Base-by-base conservation (phyloP, 352 stramenopile genomes). In the Aphanomyces stellatus region DNA sequence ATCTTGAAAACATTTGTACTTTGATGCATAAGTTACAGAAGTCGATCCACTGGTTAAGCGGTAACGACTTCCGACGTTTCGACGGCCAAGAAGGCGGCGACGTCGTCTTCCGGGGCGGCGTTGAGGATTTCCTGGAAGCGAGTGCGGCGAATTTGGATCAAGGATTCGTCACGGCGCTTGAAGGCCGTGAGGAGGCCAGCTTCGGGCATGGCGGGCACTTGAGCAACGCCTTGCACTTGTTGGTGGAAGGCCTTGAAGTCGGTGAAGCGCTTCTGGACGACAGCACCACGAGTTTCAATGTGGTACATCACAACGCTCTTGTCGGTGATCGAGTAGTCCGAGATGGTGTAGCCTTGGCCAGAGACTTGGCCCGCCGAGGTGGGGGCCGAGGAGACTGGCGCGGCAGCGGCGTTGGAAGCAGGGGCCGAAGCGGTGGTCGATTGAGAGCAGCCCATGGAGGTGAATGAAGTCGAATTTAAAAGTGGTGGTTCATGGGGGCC, bases 251-350 rank as follows among this genome's bases (percentile, higher is more conserved):
- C 35, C 28, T 65, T 65, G 43, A 55, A 55, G 11, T 55, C 40
- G 31, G n/a, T 63, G 41, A 51, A 63, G 28, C 55, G 55, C 5
- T 63, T 63, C 35, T 51, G 22, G 41, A 24, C 55, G n/a, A 63
- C 31, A 19, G 51, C 31, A 22, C 28, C 34, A 19, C 51, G 19
- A 7, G 34, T 34, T n/a, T 88, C 74, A 30, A 93, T 60, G 11
- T 75, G 66, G 81, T 93, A 93, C 53, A 79, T 88, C 2, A 91
- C 85, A 6, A 90, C 72, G 28, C 83, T 81, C 2, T 76, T 48
- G 10, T 86, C 79, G 19, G 80, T 76, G 74, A 93, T 84, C 31
- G 77, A 82, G 61, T 85, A 70, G 57, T 77, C 80, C 46, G 43
- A 88, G 63, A 90, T 59, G 51, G 40, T 57, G 65, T 62, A 76